These are phyloP conservation scores for Vigna mungo DNA, from an alignment of 306 rosid species.

Conservation along the genomic window DNA sequence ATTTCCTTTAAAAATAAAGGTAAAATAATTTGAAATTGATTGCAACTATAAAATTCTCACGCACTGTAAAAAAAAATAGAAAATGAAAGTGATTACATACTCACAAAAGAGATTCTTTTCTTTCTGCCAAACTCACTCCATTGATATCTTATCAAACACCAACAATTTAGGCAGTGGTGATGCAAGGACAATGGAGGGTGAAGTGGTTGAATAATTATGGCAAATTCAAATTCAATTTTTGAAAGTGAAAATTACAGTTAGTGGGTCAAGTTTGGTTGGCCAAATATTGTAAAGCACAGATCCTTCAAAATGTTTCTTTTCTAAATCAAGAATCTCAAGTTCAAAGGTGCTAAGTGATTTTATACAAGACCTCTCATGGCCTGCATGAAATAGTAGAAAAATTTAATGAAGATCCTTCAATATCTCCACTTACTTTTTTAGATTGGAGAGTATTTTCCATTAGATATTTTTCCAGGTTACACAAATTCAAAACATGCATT, in stretches of 20 bases:
- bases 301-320: slow-evolving; percentile 8
- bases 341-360: no score
- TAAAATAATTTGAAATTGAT: not conserved
- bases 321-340: slow-evolving; percentile 16
- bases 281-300: slow-evolving; percentile 26
- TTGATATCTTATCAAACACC: not conserved
- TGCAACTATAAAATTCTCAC: no score
- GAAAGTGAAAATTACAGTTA: slow-evolving; percentile 34
- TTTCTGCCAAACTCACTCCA: not conserved
- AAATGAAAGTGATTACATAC: not conserved
- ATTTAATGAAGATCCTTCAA: slow-evolving; percentile 25
- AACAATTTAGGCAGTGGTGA: not conserved
- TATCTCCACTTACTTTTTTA: slow-evolving; percentile 6
- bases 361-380: not conserved
- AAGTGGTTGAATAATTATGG: slow-evolving; percentile 38
- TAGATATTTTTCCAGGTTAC: not conserved
- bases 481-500: no score
- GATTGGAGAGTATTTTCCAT: not conserved
- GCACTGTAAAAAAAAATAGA: not conserved
- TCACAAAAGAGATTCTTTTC: not conserved
- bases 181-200: slow-evolving; percentile 34
- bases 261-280: slow-evolving; percentile 40
- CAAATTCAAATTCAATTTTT: slow-evolving; percentile 34
- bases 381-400: not conserved
- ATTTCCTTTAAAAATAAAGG: no score